Percentiles rank a stretch among this genome's conserved stretches.
Conservation (phyloP, 1,139 yeast genomes). For the Blastobotrys proliferans region DNA sequence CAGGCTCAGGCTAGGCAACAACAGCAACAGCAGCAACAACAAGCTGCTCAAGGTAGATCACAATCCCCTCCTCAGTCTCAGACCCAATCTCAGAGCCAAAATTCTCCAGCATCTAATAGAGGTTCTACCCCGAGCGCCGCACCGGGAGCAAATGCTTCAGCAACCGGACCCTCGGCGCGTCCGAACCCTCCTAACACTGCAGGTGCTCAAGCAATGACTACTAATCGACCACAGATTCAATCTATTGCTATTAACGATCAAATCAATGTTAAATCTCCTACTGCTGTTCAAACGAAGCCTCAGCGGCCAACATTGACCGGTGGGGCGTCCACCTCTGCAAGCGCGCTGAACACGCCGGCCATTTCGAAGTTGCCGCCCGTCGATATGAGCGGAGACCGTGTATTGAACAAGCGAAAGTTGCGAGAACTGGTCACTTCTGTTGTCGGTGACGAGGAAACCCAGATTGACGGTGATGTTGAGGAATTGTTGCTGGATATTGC, state of each 20-base stretch:
- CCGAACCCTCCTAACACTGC: slow-evolving; percentile 28
- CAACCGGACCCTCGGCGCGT: slow-evolving; percentile 30
- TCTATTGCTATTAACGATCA: slow-evolving; percentile 69
- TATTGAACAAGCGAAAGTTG: slow-evolving; percentile 81
- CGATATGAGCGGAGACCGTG: slow-evolving; percentile 74
- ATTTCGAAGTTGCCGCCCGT: slow-evolving; percentile 76
- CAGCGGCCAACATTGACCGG: slow-evolving; percentile 80
- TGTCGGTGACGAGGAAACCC: slow-evolving; percentile 66
- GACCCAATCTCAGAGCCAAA: slow-evolving; percentile 12
- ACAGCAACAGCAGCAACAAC: slow-evolving; percentile 5
- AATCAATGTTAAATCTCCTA: slow-evolving; percentile 60
- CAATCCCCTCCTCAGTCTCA: background rate
- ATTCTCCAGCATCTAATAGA: slow-evolving; percentile 12
- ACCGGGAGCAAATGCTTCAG: slow-evolving; percentile 11
- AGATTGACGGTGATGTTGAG: slow-evolving; percentile 92
- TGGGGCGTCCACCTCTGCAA: slow-evolving; percentile 73
- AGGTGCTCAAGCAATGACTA: slow-evolving; percentile 24
- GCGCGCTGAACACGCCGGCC: slow-evolving; percentile 70
- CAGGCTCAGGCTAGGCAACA: slow-evolving; percentile 4
- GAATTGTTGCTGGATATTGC: slow-evolving; percentile 87
- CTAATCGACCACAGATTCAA: slow-evolving; percentile 45
- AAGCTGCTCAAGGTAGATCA: background rate
- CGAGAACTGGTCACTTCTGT: slow-evolving; percentile 80
- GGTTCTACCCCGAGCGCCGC: background rate
- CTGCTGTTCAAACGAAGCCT: slow-evolving; percentile 54